Conservation (phyloP, 2,329 filamentous ascomycete species). For the Aspergillus intermedius region DNA sequence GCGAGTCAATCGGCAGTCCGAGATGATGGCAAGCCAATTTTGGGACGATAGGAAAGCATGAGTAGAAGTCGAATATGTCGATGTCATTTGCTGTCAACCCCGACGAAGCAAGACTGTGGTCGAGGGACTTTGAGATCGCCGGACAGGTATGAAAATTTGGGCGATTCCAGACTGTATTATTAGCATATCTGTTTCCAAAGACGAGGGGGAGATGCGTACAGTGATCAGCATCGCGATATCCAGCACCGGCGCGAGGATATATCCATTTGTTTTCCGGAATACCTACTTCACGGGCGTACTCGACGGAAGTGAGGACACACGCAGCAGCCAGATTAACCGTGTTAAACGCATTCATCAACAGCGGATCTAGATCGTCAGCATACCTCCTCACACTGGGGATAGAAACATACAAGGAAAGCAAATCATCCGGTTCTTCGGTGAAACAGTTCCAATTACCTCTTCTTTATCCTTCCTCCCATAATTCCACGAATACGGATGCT, state of each 20-base stretch:
- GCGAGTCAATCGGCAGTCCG: slow-evolving; percentile 42
- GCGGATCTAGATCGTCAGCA: slow-evolving; percentile 45
- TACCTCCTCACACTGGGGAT: background rate
- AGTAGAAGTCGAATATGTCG: slow-evolving; percentile 60
- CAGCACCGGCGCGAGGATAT: slow-evolving; percentile 58
- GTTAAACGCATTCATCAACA: slow-evolving; percentile 68
- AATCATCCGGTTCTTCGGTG: slow-evolving; percentile 59
- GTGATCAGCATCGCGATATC: slow-evolving; percentile 51
- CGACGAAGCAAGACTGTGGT: slow-evolving; percentile 47
- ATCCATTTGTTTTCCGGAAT: slow-evolving; percentile 55
- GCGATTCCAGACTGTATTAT: slow-evolving; percentile 53
- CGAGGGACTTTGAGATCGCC: slow-evolving; percentile 53
- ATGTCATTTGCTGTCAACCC: slow-evolving; percentile 46
- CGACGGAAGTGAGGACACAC: slow-evolving; percentile 53
- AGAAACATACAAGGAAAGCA: slow-evolving; percentile 55
- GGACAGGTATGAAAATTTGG: slow-evolving; percentile 54
- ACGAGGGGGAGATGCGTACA: slow-evolving; percentile 36
- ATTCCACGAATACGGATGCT: slow-evolving; percentile 53
- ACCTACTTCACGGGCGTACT: slow-evolving; percentile 49
- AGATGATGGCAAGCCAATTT: slow-evolving; percentile 60
- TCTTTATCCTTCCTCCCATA: slow-evolving; percentile 44
- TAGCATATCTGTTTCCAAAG: background rate
- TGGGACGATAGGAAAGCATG: slow-evolving; percentile 64
- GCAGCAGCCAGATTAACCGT: slow-evolving; percentile 59
- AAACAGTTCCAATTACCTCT: slow-evolving; percentile 49